Percentiles rank a stretch among this genome's conserved stretches.
These are phyloP conservation scores for Pyrus pyrifolia DNA, from an alignment of 306 rosid genomes.

Conservation along the genomic window DNA sequence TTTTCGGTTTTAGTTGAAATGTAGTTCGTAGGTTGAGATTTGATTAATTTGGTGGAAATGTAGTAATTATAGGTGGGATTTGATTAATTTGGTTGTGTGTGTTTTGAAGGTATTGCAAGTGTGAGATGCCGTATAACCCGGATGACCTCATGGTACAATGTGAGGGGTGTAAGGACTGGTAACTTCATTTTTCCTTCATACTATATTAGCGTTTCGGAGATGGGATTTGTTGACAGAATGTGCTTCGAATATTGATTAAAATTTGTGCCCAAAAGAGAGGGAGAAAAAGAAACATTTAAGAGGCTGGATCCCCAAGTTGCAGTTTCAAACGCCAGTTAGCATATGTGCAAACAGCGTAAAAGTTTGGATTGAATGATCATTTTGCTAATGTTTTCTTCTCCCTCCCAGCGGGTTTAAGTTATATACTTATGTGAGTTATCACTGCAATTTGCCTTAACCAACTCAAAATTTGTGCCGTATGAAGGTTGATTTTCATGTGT, in stretches of 20 bases:
- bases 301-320: neutral
- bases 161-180: conserved; percentile 97
- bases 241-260: neutral
- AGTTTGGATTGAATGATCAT: neutral
- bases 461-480: conserved; percentile 1
- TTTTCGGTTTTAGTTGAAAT: neutral
- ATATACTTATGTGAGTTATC: neutral
- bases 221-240: neutral
- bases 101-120: conserved; percentile 78
- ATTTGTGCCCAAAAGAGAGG: neutral
- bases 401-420: neutral
- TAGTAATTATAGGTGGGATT: neutral
- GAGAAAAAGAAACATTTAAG: neutral
- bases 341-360: neutral
- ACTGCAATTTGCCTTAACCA: neutral
- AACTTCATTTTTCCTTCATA: conserved; percentile 21
- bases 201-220: neutral
- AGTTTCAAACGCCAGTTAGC: neutral
- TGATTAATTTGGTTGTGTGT: neutral
- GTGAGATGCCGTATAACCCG: conserved; percentile 94
- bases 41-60: neutral
- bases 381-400: neutral
- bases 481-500: neutral
- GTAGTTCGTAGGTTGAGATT: neutral
- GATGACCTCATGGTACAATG: conserved; percentile 97